Conservation (phyloP, 495 filamentous ascomycete species). For the Penicilliopsis zonata region DNA sequence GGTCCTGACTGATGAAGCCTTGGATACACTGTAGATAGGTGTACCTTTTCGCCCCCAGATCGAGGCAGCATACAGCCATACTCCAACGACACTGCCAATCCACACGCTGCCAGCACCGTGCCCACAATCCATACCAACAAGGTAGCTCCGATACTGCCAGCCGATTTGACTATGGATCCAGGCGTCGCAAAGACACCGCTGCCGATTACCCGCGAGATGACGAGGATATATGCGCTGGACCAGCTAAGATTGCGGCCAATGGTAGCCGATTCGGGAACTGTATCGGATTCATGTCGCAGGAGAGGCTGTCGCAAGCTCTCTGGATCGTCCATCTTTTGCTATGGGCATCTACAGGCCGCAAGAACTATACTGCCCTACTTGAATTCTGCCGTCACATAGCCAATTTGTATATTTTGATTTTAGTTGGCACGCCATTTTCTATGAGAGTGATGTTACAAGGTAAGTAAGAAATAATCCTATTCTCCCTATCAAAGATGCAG, state of each 20-base stretch:
- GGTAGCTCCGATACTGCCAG: conserved; percentile 55
- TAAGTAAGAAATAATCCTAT: too few relatives aligned
- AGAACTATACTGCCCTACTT: too few relatives aligned
- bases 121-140: conserved; percentile 54
- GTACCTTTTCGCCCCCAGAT: conserved; percentile 54
- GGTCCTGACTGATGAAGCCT: too few relatives aligned
- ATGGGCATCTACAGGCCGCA: too few relatives aligned
- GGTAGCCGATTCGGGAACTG: conserved; percentile 43
- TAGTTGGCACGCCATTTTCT: too few relatives aligned
- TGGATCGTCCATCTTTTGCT: background rate
- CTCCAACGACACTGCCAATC: conserved; percentile 50
- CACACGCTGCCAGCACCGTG: conserved; percentile 46
- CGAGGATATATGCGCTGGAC: conserved; percentile 61
- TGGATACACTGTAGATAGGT: too few relatives aligned
- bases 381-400: too few relatives aligned
- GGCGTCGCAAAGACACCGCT: conserved; percentile 68
- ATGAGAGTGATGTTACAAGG: too few relatives aligned
- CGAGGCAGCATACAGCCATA: conserved; percentile 63
- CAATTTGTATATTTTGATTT: too few relatives aligned
- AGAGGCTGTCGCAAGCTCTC: background rate
- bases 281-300: conserved; percentile 33
- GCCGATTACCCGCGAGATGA: conserved; percentile 64
- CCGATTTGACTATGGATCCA: conserved; percentile 51
- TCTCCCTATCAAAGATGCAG: too few relatives aligned
- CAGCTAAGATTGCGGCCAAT: conserved; percentile 48